Evolutionary conservation across 371 early-diverging fungal species (phyloP), one percentile per base, ranked within the genome.

Genomic region (Rhizopus stolonifer): DNA sequence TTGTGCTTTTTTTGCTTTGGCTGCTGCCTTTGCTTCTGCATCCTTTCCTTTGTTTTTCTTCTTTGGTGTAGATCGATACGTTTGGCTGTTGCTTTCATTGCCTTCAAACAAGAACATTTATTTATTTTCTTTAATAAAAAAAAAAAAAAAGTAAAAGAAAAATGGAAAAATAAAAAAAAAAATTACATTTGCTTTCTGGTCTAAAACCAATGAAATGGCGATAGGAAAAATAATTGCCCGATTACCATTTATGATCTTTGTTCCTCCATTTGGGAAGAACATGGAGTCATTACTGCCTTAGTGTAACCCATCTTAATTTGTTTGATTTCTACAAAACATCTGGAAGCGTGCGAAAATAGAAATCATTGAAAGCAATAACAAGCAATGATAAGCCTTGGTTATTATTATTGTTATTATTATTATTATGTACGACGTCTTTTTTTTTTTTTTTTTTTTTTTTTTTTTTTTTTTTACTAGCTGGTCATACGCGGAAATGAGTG

Each of bases 1-100:
- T 22, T 67, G 61, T 24, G 66, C 49, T 14, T 58, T 69, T 46
- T 60, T 56, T 32, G 49, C 65, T 46, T 65, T 74, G 3, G 63
- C 65, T 26, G 49, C 56, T 23, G 65, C 67, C 49, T 63, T 68
- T 17, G 61, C 68, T 34, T 70, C 62, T 7, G 46, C 58, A 19
- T 44, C 31, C 10, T 19, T 56, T n/a, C 31, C 33, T 45, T 44
- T 49, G 23, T 22, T 36, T 22, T 50, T 54, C 31, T 43, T 56
- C 33, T 36, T 56, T 3, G 42, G 19, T 10, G 21, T n/a, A 13
- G 17, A 2, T 42, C 21, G 42, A 42, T 36, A 36, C 11, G 36
- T 2, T 11, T 39, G 39, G 6, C 29, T 48, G 5, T 14, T 23
- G 14, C 22, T 34, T 56, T 46, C 38, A 38, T 38, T 46, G 26